These are phyloP conservation scores for Colletotrichum orchidophilum DNA, from an alignment of 2,329 filamentous ascomycete species.

Conservation along the genomic window DNA sequence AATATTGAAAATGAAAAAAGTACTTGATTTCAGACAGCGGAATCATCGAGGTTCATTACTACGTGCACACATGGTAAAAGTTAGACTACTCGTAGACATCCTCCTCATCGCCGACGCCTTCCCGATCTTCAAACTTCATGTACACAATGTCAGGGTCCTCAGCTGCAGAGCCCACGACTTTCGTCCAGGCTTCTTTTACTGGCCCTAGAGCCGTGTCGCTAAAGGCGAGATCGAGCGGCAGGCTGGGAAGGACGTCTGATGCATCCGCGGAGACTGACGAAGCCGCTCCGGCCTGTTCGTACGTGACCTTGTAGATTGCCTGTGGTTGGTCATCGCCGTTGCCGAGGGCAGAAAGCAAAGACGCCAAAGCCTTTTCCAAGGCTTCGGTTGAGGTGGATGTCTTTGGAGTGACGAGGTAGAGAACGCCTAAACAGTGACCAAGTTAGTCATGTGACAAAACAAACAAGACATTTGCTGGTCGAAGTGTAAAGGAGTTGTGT, in stretches of 20 bases:
- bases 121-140: slow-evolving; percentile 81
- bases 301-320: slow-evolving; percentile 62
- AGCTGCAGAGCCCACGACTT: slow-evolving; percentile 62
- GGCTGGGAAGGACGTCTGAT: slow-evolving; percentile 64
- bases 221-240: slow-evolving; percentile 75
- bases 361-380: slow-evolving; percentile 52
- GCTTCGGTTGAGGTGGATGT: slow-evolving; percentile 45
- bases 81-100: slow-evolving; percentile 57
- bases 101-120: slow-evolving; percentile 64
- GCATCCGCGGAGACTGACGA: slow-evolving; percentile 45
- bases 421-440: slow-evolving; percentile 32
- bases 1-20: slow-evolving; percentile 11
- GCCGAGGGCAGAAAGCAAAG: slow-evolving; percentile 48
- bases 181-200: slow-evolving; percentile 77
- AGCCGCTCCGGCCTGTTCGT: slow-evolving; percentile 58
- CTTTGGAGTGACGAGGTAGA: slow-evolving; percentile 53
- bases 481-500: slow-evolving; percentile 44
- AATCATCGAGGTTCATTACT: slow-evolving; percentile 32
- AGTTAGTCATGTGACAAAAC: slow-evolving; percentile 40
- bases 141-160: slow-evolving; percentile 62
- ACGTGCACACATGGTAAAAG: slow-evolving; percentile 25
- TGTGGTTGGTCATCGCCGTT: slow-evolving; percentile 41
- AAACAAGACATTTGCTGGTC: neutral
- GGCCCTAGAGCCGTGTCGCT: slow-evolving; percentile 74
- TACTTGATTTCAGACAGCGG: slow-evolving; percentile 5